Conservation (phyloP, 2,329 filamentous ascomycete genomes). For the Alternaria sp. region DNA sequence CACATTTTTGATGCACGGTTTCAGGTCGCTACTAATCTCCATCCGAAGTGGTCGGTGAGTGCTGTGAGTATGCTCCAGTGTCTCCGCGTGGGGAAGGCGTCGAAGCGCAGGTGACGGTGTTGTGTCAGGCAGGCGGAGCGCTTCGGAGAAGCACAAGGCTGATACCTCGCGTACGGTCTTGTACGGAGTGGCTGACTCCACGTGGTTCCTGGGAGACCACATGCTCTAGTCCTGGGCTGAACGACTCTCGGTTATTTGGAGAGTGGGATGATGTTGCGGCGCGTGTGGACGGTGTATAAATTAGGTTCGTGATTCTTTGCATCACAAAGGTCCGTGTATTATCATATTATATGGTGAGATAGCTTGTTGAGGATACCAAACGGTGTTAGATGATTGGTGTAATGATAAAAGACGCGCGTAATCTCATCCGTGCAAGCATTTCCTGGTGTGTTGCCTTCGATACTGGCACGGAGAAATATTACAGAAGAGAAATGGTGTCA, state of each 20-base stretch:
- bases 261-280: not conserved
- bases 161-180: not conserved
- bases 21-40: not conserved
- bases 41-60: not conserved
- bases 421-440: not conserved
- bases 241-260: not conserved
- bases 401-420: not conserved
- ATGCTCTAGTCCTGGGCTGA: not conserved
- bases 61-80: not conserved
- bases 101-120: not conserved
- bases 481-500: not conserved
- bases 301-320: not conserved
- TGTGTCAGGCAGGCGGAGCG: not conserved
- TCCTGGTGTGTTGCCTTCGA: not conserved
- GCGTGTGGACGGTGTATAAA: not conserved
- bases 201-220: accelerated
- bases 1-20: no score
- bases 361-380: no score
- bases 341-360: not conserved
- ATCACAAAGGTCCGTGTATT: no score
- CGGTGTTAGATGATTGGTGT: not conserved
- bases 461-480: not conserved
- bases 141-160: not conserved
- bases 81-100: not conserved
- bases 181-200: not conserved